These are phyloP conservation scores for Lactarius evosmus DNA, from an alignment of 768 basidiomycete genomes.

Conservation along the genomic window DNA sequence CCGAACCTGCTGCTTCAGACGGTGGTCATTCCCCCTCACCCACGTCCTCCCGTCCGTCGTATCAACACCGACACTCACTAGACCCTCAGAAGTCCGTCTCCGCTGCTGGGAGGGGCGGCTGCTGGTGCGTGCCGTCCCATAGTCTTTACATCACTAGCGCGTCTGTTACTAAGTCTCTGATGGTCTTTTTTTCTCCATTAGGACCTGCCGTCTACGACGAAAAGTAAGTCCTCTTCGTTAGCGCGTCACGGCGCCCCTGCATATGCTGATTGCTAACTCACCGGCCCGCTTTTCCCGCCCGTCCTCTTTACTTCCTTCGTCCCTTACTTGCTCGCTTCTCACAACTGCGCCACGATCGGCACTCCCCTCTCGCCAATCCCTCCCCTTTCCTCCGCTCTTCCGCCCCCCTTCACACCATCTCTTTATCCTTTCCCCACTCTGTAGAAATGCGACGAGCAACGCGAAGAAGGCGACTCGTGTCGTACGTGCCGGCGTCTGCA, in stretches of 20 bases:
- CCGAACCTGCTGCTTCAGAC: constrained; percentile 15
- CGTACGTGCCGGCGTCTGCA: constrained; percentile 76
- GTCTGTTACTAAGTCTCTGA: neutral
- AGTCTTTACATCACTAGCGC: neutral
- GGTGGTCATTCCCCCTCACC: constrained; percentile 22
- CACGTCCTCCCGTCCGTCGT: constrained; percentile 15
- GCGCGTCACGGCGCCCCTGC: constrained; percentile 9
- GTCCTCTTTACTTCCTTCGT: constrained; percentile 12
- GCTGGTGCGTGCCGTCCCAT: constrained; percentile 23
- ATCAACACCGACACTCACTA: constrained; percentile 22
- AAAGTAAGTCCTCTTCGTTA: constrained; percentile 51
- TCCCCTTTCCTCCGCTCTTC: constrained; percentile 4
- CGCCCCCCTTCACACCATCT: constrained; percentile 10
- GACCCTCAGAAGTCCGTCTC: constrained; percentile 25
- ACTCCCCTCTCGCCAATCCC: constrained; percentile 30
- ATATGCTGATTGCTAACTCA: constrained; percentile 22
- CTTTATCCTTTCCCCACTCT: constrained; percentile 8
- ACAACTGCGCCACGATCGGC: constrained; percentile 85
- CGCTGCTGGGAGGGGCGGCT: constrained; percentile 26
- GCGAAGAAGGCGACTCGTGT: constrained; percentile 70
- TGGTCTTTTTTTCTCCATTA: constrained; percentile 32
- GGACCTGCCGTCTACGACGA: constrained; percentile 81
- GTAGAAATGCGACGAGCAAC: constrained; percentile 90
- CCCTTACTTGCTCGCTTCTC: constrained; percentile 8
- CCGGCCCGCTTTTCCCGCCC: constrained; percentile 23